Base-by-base conservation (phyloP, 805 yeast genomes). In the Saccharomyces kudriavzevii region DNA sequence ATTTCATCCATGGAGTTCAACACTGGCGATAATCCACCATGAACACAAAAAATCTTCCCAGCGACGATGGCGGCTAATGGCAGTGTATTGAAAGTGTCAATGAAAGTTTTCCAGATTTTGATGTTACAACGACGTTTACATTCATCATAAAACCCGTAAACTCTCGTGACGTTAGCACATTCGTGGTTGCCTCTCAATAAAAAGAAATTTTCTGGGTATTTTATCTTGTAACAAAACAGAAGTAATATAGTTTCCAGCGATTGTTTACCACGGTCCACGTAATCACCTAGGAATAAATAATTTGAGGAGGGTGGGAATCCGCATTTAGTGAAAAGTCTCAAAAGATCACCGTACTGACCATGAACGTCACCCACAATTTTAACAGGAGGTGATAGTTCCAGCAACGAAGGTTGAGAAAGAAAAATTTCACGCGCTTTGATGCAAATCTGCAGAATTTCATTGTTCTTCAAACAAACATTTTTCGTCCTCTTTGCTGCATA, bases 211-310 rank as follows among this genome's bases (percentile, higher is more conserved):
- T 94, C 97, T 0, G 99, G 98, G 65, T 90, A 92, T 70, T 92
- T 92, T 70, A 94, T 91, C 70, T 94, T 94, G 74, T 89, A 94
- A 70, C 97, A 91, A 51, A 94, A 76, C 56, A 94, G 75, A 49
- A 94, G 75, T 56, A 92, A 73, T 24, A 94, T 90, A 0, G 99
- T 94, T 69, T 94, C 99, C 54, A 94, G 74, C 3, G 95, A 85
- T 72, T 94, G 99, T 70, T 94, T 94, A 54, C 99, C 99, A 60
- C 99, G 80, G 73, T 94, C 99, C 49, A 94, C 99, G 70, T 94
- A 94, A 72, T 94, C 99, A 28, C 99, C 99, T 48, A 94, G 72
- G 63, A 94, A 92, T 60, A 94, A 74, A 71, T 90, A 94, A 70
- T 94, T 94, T 13, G 97, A 82, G 57, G 86, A 80, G 1, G 98